Evolutionary conservation across 2,329 filamentous ascomycete species (phyloP).

Genomic region (Apiospora sp.): DNA sequence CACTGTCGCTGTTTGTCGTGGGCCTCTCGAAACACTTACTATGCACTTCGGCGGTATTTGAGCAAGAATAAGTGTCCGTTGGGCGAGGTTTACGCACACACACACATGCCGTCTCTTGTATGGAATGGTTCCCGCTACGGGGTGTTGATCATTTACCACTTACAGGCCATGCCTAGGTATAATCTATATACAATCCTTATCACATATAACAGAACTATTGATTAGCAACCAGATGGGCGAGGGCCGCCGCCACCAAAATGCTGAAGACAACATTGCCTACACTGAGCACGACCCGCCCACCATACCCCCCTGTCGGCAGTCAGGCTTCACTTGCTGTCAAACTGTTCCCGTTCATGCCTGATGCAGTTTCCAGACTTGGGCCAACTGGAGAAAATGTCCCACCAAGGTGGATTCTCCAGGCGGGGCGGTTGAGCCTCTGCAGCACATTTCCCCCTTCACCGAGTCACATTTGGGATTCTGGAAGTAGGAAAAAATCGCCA

Average conservation of each 20-base stretch:
- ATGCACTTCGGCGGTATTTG: not conserved
- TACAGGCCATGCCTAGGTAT: not conserved
- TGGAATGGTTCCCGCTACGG: not conserved
- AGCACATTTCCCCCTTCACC: not conserved
- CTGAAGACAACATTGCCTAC: not conserved
- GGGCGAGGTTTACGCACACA: not conserved
- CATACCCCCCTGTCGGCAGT: conserved; percentile 1
- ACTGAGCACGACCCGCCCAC: not conserved
- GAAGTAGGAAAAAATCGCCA: not conserved
- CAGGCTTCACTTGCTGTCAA: conserved; percentile 17
- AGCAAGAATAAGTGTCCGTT: not conserved
- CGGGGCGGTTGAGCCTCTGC: conserved; percentile 12
- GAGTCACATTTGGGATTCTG: conserved; percentile 12
- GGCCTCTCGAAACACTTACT: not conserved
- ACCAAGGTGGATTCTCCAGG: conserved; percentile 7
- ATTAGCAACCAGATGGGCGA: not conserved
- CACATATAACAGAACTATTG: not conserved
- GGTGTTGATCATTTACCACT: not conserved
- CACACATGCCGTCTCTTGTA: not conserved
- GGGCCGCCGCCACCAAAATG: not conserved
- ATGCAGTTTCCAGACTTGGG: conserved; percentile 16
- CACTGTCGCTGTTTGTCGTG: not conserved
- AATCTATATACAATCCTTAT: not conserved
- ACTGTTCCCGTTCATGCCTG: conserved; percentile 16
- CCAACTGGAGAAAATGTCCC: conserved; percentile 16